Conservation (phyloP, 2,329 filamentous ascomycete species). For the Domatiomyces globalis region DNA sequence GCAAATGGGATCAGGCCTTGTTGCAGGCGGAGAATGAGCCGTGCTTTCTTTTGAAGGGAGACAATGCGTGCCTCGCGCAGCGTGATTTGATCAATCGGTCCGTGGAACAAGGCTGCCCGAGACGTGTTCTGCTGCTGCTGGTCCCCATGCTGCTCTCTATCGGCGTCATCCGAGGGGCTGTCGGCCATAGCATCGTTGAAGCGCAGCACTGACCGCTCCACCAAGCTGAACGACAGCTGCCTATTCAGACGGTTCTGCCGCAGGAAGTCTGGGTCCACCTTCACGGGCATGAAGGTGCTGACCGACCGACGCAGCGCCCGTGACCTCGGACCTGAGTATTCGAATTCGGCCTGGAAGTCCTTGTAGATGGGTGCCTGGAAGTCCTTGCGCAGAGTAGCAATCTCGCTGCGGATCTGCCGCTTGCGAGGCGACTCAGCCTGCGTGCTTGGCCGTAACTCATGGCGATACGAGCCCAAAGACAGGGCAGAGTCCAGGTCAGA, state of each 20-base stretch:
- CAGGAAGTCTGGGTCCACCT: slow-evolving; percentile 6
- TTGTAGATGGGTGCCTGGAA: slow-evolving; percentile 12
- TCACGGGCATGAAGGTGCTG: slow-evolving; percentile 10
- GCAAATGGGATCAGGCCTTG: slow-evolving; percentile 30
- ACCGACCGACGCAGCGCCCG: slow-evolving; percentile 13
- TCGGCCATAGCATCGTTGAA: slow-evolving; percentile 19
- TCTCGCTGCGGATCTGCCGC: slow-evolving; percentile 10
- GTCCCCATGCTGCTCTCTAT: slow-evolving; percentile 22
- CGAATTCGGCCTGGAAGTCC: slow-evolving; percentile 11
- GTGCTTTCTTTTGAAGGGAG: slow-evolving; percentile 26
- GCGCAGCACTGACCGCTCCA: slow-evolving; percentile 30
- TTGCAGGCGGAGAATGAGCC: slow-evolving; percentile 25
- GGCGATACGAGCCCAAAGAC: slow-evolving; percentile 4
- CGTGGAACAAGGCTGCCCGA: neutral
- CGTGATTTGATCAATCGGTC: slow-evolving; percentile 1
- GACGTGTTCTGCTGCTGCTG: slow-evolving; percentile 15
- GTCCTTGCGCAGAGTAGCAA: slow-evolving; percentile 13
- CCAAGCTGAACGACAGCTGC: slow-evolving; percentile 34
- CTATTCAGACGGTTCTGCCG: slow-evolving; percentile 21
- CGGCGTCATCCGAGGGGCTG: slow-evolving; percentile 5
- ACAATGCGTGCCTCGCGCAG: slow-evolving; percentile 25
- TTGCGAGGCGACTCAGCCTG: slow-evolving; percentile 14
- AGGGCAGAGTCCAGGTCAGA: neutral
- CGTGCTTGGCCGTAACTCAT: slow-evolving; percentile 9
- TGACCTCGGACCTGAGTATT: slow-evolving; percentile 11